These are phyloP conservation scores for Yamadazyma paraphyllophila DNA, from an alignment of 805 yeast genomes.

Conservation along the genomic window DNA sequence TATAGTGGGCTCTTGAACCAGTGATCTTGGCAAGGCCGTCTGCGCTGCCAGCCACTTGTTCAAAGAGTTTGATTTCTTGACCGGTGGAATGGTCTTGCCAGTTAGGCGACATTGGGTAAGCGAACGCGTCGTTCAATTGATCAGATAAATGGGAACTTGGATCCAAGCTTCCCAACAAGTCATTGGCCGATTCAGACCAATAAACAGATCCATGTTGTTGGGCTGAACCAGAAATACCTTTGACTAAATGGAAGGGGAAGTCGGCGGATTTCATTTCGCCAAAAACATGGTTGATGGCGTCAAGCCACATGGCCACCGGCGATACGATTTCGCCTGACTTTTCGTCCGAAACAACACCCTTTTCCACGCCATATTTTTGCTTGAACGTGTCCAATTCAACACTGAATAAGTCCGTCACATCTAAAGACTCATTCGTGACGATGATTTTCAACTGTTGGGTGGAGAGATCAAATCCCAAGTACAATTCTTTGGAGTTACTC, in stretches of 20 bases:
- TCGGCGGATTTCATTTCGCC: slow-evolving; percentile 44
- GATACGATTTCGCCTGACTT: slow-evolving; percentile 62
- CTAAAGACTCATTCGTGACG: slow-evolving; percentile 53
- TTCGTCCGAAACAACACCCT: slow-evolving; percentile 62
- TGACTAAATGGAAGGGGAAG: slow-evolving; percentile 60
- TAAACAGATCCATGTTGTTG: slow-evolving; percentile 92
- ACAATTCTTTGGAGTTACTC: slow-evolving; percentile 26
- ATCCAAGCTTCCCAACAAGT: slow-evolving; percentile 38
- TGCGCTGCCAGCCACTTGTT: slow-evolving; percentile 50
- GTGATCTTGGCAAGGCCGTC: slow-evolving; percentile 68
- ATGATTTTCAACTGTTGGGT: slow-evolving; percentile 86
- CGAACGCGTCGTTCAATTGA: slow-evolving; percentile 53
- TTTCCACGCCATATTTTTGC: slow-evolving; percentile 55
- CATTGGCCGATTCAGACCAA: slow-evolving; percentile 57
- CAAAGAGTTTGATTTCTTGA: slow-evolving; percentile 61
- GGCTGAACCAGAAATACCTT: slow-evolving; percentile 77
- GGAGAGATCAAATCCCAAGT: slow-evolving; percentile 79
- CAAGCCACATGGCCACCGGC: slow-evolving; percentile 90
- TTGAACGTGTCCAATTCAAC: slow-evolving; percentile 71
- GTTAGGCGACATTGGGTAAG: slow-evolving; percentile 72
- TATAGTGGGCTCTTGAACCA: slow-evolving; percentile 84
- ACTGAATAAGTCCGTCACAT: slow-evolving; percentile 53
- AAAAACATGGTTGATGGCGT: slow-evolving; percentile 69
- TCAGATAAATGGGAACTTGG: slow-evolving; percentile 34
- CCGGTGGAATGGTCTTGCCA: slow-evolving; percentile 96